phyloP scores from a whole-genome alignment of 148 eudicot species.

The Persicaria tinctoria region DNA sequence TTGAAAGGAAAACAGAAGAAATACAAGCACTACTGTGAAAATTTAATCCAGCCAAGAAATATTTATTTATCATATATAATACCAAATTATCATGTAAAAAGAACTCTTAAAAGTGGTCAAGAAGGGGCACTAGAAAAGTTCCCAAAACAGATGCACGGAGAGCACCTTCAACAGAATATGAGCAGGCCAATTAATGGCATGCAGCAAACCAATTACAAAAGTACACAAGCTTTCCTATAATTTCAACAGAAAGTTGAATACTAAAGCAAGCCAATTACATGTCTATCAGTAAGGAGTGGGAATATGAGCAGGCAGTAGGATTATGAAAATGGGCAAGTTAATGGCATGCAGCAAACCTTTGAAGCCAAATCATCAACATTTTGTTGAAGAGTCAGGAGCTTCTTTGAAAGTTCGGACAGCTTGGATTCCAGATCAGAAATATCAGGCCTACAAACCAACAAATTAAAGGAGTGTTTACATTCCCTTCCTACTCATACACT shows the following conservation, averaged over 20 bases:
- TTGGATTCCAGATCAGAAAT: conserved; percentile 88
- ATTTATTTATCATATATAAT: not conserved
- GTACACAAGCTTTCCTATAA: not conserved
- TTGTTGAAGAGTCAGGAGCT: conserved; percentile 68
- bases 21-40: no score
- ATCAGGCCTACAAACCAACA: conserved; percentile 71
- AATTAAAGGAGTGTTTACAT: conserved; percentile 19
- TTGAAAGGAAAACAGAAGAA: no score
- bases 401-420: conserved; percentile 72
- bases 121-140: not conserved
- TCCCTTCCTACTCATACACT: not conserved
- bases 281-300: not conserved
- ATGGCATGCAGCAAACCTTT: conserved; percentile 41
- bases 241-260: not conserved
- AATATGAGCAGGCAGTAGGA: not conserved
- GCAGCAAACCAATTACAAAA: no score
- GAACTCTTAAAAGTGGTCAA: not conserved
- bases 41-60: not conserved
- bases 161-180: no score
- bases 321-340: conserved; percentile 10
- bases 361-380: conserved; percentile 96
- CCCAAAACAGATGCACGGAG: not conserved
- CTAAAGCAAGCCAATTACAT: not conserved
- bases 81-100: not conserved
- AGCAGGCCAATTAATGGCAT: no score